Evolutionary conservation across 345 rosid species (phyloP).

Genomic region (Lepidium aucheri): DNA sequence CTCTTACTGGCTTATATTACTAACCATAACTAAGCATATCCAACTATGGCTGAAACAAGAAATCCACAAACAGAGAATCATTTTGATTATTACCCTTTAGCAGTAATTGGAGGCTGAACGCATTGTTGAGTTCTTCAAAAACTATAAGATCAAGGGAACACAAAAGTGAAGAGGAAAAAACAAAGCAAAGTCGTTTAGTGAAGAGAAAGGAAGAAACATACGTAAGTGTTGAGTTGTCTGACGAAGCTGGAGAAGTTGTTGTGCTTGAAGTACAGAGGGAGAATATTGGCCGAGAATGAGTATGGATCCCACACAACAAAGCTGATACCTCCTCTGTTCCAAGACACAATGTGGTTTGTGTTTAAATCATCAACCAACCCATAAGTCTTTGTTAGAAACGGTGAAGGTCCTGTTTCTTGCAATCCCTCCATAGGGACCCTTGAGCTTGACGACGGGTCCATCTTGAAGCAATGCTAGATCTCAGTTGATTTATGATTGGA

Average conservation of each 20-base stretch:
- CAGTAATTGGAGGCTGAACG: slow-evolving; percentile 2
- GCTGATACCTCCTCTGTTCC: slow-evolving; percentile 60
- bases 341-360: slow-evolving; percentile 62
- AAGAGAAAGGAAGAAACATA: slow-evolving; percentile 26
- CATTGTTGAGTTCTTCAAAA: neutral
- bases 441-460: slow-evolving; percentile 11
- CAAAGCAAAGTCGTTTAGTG: neutral
- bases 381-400: slow-evolving; percentile 74
- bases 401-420: slow-evolving; percentile 68
- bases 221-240: slow-evolving; percentile 86
- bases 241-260: slow-evolving; percentile 91
- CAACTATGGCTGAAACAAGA: neutral
- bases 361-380: slow-evolving; percentile 69
- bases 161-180: neutral
- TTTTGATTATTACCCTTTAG: slow-evolving; percentile 2
- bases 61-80: neutral
- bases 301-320: slow-evolving; percentile 82
- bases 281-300: slow-evolving; percentile 51
- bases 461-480: neutral
- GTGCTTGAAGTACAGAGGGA: slow-evolving; percentile 83
- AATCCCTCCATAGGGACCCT: slow-evolving; percentile 57
- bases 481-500: neutral
- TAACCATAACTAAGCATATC: too few species aligned
- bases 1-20: too few species aligned
- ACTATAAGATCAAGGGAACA: slow-evolving; percentile 7